Evolutionary conservation across 352 stramenopile genomes (phyloP).

Genomic region (Phytophthora tubulina): DNA sequence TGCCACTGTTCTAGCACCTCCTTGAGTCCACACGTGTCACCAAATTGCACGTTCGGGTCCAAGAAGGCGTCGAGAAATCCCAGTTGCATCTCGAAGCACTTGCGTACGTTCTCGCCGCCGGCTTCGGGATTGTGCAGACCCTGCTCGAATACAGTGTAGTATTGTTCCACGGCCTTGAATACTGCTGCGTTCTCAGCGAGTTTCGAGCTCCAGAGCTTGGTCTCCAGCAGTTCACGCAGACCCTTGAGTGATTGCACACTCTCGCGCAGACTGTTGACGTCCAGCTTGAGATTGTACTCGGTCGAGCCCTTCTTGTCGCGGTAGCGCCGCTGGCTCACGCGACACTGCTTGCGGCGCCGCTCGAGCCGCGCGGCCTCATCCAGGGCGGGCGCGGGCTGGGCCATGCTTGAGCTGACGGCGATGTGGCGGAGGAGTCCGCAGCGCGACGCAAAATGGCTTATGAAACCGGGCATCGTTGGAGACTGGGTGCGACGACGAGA

Average conservation of each 20-base stretch:
- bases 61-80: constrained; percentile 63
- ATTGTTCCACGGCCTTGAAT: constrained; percentile 74
- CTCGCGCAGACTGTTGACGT: constrained; percentile 72
- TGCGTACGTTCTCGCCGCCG: constrained; percentile 47
- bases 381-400: not conserved
- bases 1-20: constrained; percentile 71
- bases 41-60: constrained; percentile 49
- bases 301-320: constrained; percentile 74
- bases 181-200: constrained; percentile 49
- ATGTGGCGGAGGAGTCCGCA: not conserved
- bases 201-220: constrained; percentile 61
- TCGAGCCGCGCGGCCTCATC: constrained; percentile 46
- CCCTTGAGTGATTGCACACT: constrained; percentile 65
- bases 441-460: constrained; percentile 17
- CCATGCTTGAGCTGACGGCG: constrained; percentile 16
- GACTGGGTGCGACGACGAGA: constrained; percentile 8
- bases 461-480: constrained; percentile 12
- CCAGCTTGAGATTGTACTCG: constrained; percentile 76
- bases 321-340: constrained; percentile 79
- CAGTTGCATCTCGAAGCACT: constrained; percentile 68
- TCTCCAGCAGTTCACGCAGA: constrained; percentile 54
- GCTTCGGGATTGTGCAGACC: constrained; percentile 63
- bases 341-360: constrained; percentile 69
- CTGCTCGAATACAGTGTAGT: constrained; percentile 69
- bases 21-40: constrained; percentile 43